Evolutionary conservation across 2,329 filamentous ascomycete species (phyloP).

Genomic region (Pseudogymnoascus sp.): DNA sequence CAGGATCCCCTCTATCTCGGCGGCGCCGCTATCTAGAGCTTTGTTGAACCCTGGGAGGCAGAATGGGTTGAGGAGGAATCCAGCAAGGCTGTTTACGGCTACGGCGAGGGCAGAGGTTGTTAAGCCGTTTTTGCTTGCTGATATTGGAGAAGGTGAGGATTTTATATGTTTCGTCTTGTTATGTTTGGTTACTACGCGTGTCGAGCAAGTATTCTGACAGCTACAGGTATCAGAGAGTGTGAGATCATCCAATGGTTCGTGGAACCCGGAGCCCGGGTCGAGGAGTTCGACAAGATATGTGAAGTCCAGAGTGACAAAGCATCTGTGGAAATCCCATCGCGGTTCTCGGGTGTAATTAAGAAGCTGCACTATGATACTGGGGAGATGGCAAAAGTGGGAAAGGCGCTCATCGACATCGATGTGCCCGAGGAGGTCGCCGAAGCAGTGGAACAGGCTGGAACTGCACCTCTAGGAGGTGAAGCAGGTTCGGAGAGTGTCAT

Average conservation of each 20-base stretch:
- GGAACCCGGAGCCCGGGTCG: conserved; percentile 85
- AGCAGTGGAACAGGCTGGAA: conserved; percentile 43
- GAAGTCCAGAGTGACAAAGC: conserved; percentile 99
- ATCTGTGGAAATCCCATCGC: conserved; percentile 81
- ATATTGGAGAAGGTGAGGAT: conserved; percentile 70
- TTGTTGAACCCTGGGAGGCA: neutral
- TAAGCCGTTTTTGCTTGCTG: conserved; percentile 74
- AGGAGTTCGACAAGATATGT: conserved; percentile 96
- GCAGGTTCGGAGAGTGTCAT: conserved; percentile 13
- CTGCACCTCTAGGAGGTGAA: conserved; percentile 22
- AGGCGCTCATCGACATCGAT: conserved; percentile 91
- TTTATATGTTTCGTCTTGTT: neutral
- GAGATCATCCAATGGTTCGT: conserved; percentile 99
- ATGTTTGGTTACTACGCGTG: conserved; percentile 10
- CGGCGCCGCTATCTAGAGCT: neutral
- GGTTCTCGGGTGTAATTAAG: conserved; percentile 91
- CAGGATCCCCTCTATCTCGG: neutral
- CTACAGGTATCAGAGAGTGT: conserved; percentile 85
- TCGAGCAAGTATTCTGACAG: conserved; percentile 12
- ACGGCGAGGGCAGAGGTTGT: conserved; percentile 37
- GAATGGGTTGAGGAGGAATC: conserved; percentile 8
- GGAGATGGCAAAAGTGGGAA: conserved; percentile 92
- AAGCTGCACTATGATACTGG: conserved; percentile 93
- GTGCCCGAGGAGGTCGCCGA: conserved; percentile 68
- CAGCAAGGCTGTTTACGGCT: conserved; percentile 21